Evolutionary conservation across 306 rosid genomes (phyloP), one percentile per base, ranked within the genome.

Genomic region (Cajanus cajan): DNA sequence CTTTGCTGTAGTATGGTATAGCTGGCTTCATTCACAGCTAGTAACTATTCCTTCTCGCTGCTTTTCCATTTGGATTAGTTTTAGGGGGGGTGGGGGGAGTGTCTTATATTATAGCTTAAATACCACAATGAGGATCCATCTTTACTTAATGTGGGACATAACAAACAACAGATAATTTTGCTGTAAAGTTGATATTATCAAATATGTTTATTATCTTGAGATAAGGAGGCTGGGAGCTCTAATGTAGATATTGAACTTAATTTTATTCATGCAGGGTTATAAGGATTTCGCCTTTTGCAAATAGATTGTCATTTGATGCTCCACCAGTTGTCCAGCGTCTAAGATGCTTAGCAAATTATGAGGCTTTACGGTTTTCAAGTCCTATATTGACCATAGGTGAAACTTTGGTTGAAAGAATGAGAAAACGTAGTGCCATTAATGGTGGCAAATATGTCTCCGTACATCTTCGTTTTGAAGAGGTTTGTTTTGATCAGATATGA

Each of bases 391-490:
- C 89, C 16, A 50, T 90, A 84, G 99, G 91, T 78, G 98, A 95
- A 84, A 50, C 89, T 48, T 78, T 95, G 88, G 98, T 89, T 83
- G 85, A 88, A 63, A 87, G 96, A 84, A 95, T 95, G 99, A 93
- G 87, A 82, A 88, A 88, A 45, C 97, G 75, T 70, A 95, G 99
- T 83, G 86, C 86, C 66, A 90, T 76, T 54, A 88, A 91, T 77
- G 96, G 94, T 54, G 98, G 99, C 21, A 93, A 91, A 86, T 93
- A 91, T 86, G 89, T 95, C 73, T 93, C 99, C 4, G 89, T 95
- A 74, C 99, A 95, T 85, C 99, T 95, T 76, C 96, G 99, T 79
- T 95, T 90, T 85, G 99, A 95, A 88, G 99, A 95, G 98, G 98
- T 95, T 75, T 58, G 89, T 48, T 78, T 80, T 73, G 74, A 43